These are phyloP conservation scores for Rosa persica DNA, from an alignment of 306 rosid species.

Conservation along the genomic window DNA sequence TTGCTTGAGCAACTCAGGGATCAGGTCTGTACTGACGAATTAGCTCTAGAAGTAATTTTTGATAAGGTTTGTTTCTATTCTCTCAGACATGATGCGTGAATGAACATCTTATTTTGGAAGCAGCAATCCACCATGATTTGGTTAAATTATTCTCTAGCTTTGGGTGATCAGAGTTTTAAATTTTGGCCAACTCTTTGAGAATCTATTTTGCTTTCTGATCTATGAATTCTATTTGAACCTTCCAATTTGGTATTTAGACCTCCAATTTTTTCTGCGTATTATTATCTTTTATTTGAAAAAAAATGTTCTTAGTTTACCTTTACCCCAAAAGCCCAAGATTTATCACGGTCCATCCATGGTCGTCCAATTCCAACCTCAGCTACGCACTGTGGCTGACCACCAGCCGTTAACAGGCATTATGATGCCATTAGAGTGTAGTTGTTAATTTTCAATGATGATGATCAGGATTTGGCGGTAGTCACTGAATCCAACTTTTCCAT, in stretches of 20 bases:
- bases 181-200: background rate
- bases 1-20: conserved; percentile 73
- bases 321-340: background rate
- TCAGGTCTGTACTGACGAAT: conserved; percentile 44
- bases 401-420: background rate
- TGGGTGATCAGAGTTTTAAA: background rate
- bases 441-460: background rate
- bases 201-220: background rate
- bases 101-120: background rate
- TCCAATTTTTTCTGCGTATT: background rate
- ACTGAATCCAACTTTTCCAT: background rate
- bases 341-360: background rate
- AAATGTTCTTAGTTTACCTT: background rate
- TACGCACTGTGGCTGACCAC: background rate
- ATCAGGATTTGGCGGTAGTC: background rate
- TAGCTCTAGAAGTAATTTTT: conserved; percentile 49
- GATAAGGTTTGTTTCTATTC: conserved; percentile 56
- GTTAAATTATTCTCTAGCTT: background rate
- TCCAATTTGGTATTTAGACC: background rate
- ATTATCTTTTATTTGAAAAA: background rate
- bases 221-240: background rate
- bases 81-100: conserved; percentile 5
- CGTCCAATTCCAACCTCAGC: background rate
- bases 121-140: background rate
- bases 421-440: background rate